These are phyloP conservation scores for Triticum monococcum DNA, from an alignment of 176 grass and related monocot species.

Conservation along the genomic window DNA sequence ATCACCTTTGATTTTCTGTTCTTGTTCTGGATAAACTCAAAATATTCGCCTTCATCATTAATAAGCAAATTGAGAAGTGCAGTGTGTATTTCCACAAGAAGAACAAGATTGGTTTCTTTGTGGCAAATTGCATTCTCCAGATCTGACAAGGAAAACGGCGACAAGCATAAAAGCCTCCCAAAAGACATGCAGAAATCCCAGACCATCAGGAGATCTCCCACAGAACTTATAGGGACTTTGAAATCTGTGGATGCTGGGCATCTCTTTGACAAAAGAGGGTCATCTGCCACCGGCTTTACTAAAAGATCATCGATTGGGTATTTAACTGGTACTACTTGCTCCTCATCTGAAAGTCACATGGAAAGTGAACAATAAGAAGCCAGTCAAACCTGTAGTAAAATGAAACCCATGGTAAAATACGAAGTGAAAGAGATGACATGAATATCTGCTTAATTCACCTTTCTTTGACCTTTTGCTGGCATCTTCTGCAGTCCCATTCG, in stretches of 20 bases:
- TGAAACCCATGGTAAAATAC: conserved; percentile 20
- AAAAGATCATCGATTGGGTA: conserved; percentile 94
- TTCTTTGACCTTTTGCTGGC: conserved; percentile 35
- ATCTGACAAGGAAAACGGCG: conserved; percentile 78
- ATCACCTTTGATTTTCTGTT: conserved; percentile 70
- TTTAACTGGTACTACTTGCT: conserved; percentile 33
- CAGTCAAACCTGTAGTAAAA: neutral
- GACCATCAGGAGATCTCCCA: conserved; percentile 81
- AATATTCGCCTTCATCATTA: conserved; percentile 70
- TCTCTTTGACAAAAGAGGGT: conserved; percentile 52
- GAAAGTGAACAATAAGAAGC: conserved; percentile 27
- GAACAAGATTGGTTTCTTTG: conserved; percentile 73
- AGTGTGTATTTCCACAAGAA: conserved; percentile 72
- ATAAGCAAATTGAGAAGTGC: conserved; percentile 71
- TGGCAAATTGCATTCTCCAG: conserved; percentile 85
- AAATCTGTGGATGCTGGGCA: conserved; percentile 59
- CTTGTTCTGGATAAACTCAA: conserved; percentile 50
- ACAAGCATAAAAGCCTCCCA: conserved; percentile 64
- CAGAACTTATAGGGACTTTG: conserved; percentile 67
- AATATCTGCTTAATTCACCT: conserved; percentile 34
- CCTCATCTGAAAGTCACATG: conserved; percentile 48
- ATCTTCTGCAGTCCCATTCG: conserved; percentile 44
- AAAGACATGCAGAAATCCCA: conserved; percentile 87
- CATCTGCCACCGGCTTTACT: conserved; percentile 50
- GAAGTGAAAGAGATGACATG: conserved; percentile 17